Evolutionary conservation across 257 asterid species (phyloP).

Genomic region (Cruciata laevipes): DNA sequence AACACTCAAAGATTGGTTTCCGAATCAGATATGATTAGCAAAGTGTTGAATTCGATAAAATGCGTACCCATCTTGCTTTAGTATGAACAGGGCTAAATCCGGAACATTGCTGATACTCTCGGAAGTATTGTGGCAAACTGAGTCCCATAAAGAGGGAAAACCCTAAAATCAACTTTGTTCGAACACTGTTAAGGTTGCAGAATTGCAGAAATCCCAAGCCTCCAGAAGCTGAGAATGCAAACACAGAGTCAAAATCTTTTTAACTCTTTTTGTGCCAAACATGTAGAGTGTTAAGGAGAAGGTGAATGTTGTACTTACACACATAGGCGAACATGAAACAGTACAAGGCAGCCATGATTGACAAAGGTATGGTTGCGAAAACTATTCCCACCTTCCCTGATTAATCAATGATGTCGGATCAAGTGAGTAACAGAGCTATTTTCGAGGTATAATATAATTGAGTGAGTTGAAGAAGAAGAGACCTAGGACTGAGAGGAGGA

Average conservation of each 20-base stretch:
- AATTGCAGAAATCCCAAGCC: conserved; percentile 71
- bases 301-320: conserved; percentile 31
- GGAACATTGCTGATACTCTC: conserved; percentile 34
- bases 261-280: neutral
- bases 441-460: neutral
- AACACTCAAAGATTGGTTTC: neutral
- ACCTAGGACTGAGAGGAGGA: conserved; percentile 66
- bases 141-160: conserved; percentile 59
- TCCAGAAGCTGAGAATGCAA: conserved; percentile 51
- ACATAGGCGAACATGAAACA: conserved; percentile 71
- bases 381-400: conserved; percentile 76
- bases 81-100: conserved; percentile 38
- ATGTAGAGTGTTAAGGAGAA: neutral
- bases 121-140: conserved; percentile 54
- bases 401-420: neutral
- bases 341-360: conserved; percentile 68
- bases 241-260: neutral
- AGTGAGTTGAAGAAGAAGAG: conserved; percentile 2
- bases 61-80: conserved; percentile 48
- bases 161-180: conserved; percentile 62
- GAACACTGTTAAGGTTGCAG: conserved; percentile 75
- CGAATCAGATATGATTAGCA: neutral
- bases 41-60: neutral
- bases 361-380: conserved; percentile 62
- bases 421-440: neutral